Evolutionary conservation across 345 rosid genomes (phyloP).

Genomic region (Abelmoschus esculentus): DNA sequence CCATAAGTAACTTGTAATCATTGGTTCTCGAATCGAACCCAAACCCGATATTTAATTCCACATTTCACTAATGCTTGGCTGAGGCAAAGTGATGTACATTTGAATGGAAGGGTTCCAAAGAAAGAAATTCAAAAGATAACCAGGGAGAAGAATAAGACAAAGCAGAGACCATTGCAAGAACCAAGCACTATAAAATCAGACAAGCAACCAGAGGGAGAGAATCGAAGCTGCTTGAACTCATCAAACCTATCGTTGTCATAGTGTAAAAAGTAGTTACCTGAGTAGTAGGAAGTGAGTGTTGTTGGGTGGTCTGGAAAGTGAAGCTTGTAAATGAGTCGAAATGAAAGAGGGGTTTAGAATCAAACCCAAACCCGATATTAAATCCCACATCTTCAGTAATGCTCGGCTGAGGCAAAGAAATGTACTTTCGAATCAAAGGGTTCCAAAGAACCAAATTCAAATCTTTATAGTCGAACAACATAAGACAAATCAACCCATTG

Average conservation of each 20-base stretch:
- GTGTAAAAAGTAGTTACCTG: neutral
- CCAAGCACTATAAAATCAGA: neutral
- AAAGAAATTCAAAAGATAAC: neutral
- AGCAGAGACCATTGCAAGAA: neutral
- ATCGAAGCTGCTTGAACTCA: neutral
- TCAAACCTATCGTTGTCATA: neutral
- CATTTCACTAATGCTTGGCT: no score
- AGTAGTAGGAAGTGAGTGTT: neutral
- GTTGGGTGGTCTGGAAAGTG: neutral
- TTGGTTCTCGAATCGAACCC: neutral
- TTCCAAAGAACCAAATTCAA: no score
- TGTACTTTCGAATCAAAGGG: no score
- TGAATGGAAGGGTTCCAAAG: constrained; percentile 3
- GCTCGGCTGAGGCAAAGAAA: no score
- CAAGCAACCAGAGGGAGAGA: neutral
- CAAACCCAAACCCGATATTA: no score
- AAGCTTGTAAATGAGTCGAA: neutral
- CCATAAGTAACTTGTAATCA: neutral
- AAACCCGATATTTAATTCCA: neutral
- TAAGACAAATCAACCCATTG: no score
- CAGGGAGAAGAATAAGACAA: neutral
- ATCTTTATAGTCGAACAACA: no score
- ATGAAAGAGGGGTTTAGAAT: neutral
- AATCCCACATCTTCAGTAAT: no score
- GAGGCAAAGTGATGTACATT: neutral